A percentile compares a stretch with the other conserved stretches of the same genome.
Evolutionary conservation across 2,329 filamentous ascomycete genomes (phyloP).

Genomic region (Ophiostoma triangulosporum): DNA sequence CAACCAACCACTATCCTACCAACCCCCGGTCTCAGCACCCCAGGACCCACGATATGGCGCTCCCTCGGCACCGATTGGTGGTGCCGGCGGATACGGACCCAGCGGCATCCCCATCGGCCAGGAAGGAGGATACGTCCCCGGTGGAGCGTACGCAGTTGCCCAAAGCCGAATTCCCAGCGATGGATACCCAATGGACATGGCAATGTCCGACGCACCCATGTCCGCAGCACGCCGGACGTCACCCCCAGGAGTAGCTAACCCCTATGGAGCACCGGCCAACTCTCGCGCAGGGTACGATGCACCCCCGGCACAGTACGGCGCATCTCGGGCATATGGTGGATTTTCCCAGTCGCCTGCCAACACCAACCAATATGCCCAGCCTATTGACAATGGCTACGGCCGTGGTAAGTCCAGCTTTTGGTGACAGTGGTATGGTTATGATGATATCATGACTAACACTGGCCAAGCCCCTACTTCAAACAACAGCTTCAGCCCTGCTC

Average conservation of each 20-base stretch:
- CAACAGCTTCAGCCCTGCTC: slow-evolving; percentile 26
- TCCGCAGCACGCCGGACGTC: slow-evolving; percentile 7
- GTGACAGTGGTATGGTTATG: slow-evolving; percentile 21
- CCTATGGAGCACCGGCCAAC: slow-evolving; percentile 6
- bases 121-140: slow-evolving; percentile 10
- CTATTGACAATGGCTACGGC: slow-evolving; percentile 12
- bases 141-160: slow-evolving; percentile 9
- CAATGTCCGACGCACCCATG: slow-evolving; percentile 10
- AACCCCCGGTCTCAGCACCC: background rate
- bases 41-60: slow-evolving; percentile 11
- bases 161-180: slow-evolving; percentile 4
- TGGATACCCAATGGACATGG: slow-evolving; percentile 10
- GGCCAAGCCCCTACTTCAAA: slow-evolving; percentile 30
- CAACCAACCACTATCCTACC: background rate
- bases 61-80: background rate
- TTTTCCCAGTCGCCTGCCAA: slow-evolving; percentile 26
- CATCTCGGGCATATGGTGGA: slow-evolving; percentile 39
- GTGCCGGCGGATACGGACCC: background rate
- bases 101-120: background rate
- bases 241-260: slow-evolving; percentile 2
- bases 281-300: slow-evolving; percentile 2
- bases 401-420: slow-evolving; percentile 14
- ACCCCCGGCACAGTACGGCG: background rate
- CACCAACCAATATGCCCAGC: slow-evolving; percentile 9
- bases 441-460: slow-evolving; percentile 1